A percentile compares a stretch with the other conserved stretches of the same genome.
Conservation (phyloP, 208 protist species). For the Spongospora subterranea region DNA sequence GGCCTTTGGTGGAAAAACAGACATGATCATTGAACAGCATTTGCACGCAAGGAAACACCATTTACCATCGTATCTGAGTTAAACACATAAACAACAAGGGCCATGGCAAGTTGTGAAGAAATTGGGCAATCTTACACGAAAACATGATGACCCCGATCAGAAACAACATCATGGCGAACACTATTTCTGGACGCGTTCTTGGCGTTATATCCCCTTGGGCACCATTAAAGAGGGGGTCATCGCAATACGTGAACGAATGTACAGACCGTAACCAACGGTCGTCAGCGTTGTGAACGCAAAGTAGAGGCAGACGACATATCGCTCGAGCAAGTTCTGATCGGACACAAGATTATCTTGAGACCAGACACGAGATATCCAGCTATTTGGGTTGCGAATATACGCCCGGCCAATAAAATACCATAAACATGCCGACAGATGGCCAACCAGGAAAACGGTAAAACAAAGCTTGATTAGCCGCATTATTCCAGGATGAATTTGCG, state of each 20-base stretch:
- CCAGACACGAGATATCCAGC: background rate
- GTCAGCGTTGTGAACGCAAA: conserved; percentile 50
- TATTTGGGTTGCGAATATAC: background rate
- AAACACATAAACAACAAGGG: too few species aligned
- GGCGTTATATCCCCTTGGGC: conserved; percentile 26
- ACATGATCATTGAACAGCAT: background rate
- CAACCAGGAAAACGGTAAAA: conserved; percentile 22
- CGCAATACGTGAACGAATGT: background rate
- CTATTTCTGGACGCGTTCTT: conserved; percentile 7
- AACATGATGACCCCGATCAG: conserved; percentile 9
- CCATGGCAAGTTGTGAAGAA: background rate
- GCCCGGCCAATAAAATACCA: conserved; percentile 41
- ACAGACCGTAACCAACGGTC: conserved; percentile 8
- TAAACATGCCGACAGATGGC: conserved; percentile 1
- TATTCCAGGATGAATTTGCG: conserved; percentile 21
- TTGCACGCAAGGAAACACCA: background rate
- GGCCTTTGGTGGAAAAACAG: background rate
- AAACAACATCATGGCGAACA: conserved; percentile 47
- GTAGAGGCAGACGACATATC: conserved; percentile 39
- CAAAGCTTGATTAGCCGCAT: background rate
- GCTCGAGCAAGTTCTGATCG: background rate
- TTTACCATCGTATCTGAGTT: too few species aligned
- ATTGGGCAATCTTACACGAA: background rate
- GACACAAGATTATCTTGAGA: background rate
- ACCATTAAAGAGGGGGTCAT: background rate